Evolutionary conservation across 2,329 filamentous ascomycete species (phyloP).

Genomic region (Exophiala phaeomuriformis): DNA sequence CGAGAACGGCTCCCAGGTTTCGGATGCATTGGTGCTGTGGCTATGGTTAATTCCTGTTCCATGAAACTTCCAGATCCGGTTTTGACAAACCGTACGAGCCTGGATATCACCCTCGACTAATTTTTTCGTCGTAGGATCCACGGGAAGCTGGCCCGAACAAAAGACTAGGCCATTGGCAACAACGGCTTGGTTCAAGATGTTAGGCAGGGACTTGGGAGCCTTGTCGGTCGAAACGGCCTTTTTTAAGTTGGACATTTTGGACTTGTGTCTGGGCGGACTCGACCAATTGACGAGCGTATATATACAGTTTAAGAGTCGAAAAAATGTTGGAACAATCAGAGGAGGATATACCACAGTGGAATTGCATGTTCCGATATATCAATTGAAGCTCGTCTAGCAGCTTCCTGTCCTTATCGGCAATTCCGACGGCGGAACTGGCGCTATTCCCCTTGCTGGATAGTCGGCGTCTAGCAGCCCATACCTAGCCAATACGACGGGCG

Average conservation of each 20-base stretch:
- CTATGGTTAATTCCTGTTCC: not conserved
- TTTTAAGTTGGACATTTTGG: slow-evolving; percentile 24
- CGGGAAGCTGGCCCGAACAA: slow-evolving; percentile 57
- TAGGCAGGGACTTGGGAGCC: slow-evolving; percentile 46
- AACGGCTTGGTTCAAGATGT: slow-evolving; percentile 54
- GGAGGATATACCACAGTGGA: too few relatives aligned
- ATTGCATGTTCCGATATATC: too few relatives aligned
- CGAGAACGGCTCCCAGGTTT: slow-evolving; percentile 54
- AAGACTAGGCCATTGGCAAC: slow-evolving; percentile 61
- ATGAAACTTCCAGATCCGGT: not conserved
- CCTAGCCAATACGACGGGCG: too few relatives aligned
- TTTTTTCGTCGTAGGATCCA: slow-evolving; percentile 48
- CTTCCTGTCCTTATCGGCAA: too few relatives aligned
- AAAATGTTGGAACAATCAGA: too few relatives aligned
- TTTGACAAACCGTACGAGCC: slow-evolving; percentile 44
- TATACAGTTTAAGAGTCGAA: too few relatives aligned
- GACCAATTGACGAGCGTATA: too few relatives aligned
- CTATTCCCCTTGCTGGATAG: too few relatives aligned
- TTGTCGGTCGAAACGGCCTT: slow-evolving; percentile 42
- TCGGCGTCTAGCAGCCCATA: too few relatives aligned
- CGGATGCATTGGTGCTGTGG: slow-evolving; percentile 45
- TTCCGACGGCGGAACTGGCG: too few relatives aligned
- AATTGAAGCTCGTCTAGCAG: too few relatives aligned
- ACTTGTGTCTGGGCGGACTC: too few relatives aligned
- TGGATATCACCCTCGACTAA: slow-evolving; percentile 52